Conservation (phyloP, 2,329 filamentous ascomycete species). For the Neurospora crassa region DNA sequence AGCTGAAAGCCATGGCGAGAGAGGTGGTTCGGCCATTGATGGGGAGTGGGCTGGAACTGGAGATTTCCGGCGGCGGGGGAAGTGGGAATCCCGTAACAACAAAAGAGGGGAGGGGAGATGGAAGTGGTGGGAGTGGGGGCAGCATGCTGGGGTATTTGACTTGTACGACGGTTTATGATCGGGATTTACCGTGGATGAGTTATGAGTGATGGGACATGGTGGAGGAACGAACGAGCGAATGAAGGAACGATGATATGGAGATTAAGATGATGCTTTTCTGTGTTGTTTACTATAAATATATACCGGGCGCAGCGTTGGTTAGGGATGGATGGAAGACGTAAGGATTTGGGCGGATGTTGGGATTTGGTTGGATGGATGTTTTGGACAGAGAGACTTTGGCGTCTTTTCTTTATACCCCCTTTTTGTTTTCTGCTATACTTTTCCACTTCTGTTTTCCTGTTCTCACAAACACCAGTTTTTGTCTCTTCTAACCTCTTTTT, state of each 20-base stretch:
- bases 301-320: neutral
- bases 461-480: neutral
- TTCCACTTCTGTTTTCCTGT: no score
- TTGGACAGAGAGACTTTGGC: neutral
- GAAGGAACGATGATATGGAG: no score
- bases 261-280: neutral
- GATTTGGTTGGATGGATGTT: neutral
- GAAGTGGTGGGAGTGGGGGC: constrained; percentile 22
- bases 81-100: neutral
- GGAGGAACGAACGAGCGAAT: no score
- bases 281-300: neutral
- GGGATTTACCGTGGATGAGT: constrained; percentile 40
- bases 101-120: constrained; percentile 9
- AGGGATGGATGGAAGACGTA: neutral
- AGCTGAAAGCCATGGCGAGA: constrained; percentile 74
- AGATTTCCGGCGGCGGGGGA: constrained; percentile 37
- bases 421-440: neutral
- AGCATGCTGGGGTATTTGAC: constrained; percentile 40
- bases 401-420: neutral
- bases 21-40: constrained; percentile 80
- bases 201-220: constrained; percentile 21
- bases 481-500: neutral
- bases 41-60: constrained; percentile 75
- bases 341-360: neutral
- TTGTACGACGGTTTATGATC: constrained; percentile 37